A percentile compares a stretch with the other conserved stretches of the same genome.
phyloP scores from a whole-genome alignment of 164 flowering plant species.

The Nelumbo lutea region DNA sequence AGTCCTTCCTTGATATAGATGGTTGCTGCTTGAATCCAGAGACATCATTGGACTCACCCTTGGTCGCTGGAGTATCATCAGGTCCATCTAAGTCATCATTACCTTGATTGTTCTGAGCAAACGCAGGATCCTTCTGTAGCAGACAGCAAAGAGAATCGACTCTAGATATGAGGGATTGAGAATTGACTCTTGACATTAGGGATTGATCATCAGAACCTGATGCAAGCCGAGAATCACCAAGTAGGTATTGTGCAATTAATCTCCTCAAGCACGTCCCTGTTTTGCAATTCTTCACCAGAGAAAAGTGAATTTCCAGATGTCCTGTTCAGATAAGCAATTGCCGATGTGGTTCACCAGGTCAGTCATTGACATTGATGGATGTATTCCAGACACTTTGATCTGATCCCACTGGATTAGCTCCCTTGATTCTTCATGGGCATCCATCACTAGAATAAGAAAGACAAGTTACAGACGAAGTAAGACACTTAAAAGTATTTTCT shows the following conservation, averaged over 20 bases:
- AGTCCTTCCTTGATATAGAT: constrained; percentile 72
- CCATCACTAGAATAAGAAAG: constrained; percentile 36
- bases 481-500: not conserved
- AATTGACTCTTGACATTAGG: constrained; percentile 67
- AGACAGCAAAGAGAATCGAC: constrained; percentile 69
- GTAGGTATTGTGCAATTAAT: constrained; percentile 48
- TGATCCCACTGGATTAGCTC: constrained; percentile 38
- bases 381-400: constrained; percentile 55
- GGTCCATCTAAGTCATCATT: constrained; percentile 16
- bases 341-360: constrained; percentile 75
- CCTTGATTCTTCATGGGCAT: constrained; percentile 24
- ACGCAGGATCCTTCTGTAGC: constrained; percentile 49
- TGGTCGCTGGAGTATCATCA: constrained; percentile 15
- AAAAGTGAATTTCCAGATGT: constrained; percentile 42
- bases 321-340: constrained; percentile 55
- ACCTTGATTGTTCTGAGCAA: constrained; percentile 28
- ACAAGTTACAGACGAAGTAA: not conserved
- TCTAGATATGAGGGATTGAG: too few relatives aligned
- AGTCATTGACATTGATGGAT: constrained; percentile 72
- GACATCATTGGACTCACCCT: constrained; percentile 24
- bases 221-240: constrained; percentile 52
- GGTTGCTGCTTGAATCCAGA: constrained; percentile 36
- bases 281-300: constrained; percentile 31
- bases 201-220: constrained; percentile 63
- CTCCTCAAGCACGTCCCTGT: constrained; percentile 50